Base-by-base conservation (phyloP, 345 rosid genomes). In the Physaria fendleri region DNA sequence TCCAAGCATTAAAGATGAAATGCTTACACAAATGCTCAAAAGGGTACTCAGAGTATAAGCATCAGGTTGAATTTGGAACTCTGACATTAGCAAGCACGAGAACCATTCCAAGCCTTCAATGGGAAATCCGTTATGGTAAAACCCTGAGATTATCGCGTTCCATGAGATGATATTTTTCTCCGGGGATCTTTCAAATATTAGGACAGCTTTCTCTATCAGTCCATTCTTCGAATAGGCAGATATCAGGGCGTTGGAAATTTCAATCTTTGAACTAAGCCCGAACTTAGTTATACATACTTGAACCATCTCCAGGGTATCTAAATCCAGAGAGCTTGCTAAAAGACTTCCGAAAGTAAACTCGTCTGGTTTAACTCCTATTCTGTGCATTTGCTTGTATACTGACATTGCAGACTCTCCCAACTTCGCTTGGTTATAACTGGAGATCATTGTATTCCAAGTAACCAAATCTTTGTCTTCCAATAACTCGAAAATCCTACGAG, bases 401-500 rank as follows among this genome's bases (percentile, higher is more conserved):
- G 47, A 62, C 49, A 82, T 72, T 6, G 84, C 85, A 23, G 70
- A 74, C 58, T 50, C 45, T 3, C 76, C 62, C 8, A 47, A 46
- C 13, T 73, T 79, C 32, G 70, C 72, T 59, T 72, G 89, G 66
- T 79, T 73, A 69, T 75, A 89, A 62, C 71, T 42, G 2, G 91
- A 84, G 69, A 89, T 70, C 71, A 85, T 78, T 44, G 89, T 69
- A 63, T 85, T 89, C 97, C 97, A 89, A 15, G 91, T 77, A 52
- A 84, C 81, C 40, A 75, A 63, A 79, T 89, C 95, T 73, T 72
- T 89, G 44, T 73, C 78, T 56, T 70, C 69, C 69, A 83, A 47
- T 25, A 69, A 74, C 47, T 71, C 68, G 23, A 89, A 88, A 74
- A 79, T 25, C 59, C 8, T 66, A 6, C 17, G 27, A 43, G 76